Conservation (phyloP, 2,329 filamentous ascomycete species). For the Aspergillus uvarum region DNA sequence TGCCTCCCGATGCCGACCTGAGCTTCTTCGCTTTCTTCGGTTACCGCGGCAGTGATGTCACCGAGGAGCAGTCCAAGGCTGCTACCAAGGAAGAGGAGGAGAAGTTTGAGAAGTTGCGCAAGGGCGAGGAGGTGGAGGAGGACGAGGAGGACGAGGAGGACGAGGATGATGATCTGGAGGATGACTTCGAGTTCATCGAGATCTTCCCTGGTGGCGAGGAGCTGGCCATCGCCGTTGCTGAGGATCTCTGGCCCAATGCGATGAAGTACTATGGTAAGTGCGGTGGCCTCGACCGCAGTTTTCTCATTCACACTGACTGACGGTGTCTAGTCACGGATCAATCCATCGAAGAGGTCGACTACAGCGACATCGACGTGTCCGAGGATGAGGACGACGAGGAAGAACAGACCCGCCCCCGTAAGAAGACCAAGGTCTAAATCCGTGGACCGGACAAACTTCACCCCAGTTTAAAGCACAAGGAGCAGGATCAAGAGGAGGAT, state of each 20-base stretch:
- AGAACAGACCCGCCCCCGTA: constrained; percentile 45
- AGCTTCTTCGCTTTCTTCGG: constrained; percentile 93
- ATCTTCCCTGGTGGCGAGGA: constrained; percentile 87
- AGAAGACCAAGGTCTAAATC: constrained; percentile 40
- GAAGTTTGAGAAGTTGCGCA: constrained; percentile 51
- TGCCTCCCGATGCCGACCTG: constrained; percentile 56
- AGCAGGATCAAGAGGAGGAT: constrained; percentile 83
- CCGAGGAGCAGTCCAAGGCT: constrained; percentile 67
- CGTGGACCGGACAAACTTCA: constrained; percentile 14
- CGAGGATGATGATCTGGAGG: constrained; percentile 59
- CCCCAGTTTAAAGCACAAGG: constrained; percentile 47
- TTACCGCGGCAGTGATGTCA: constrained; percentile 69
- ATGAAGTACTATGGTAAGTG: constrained; percentile 87
- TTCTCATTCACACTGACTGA: constrained; percentile 36
- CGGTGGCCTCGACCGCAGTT: neutral
- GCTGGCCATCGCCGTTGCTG: constrained; percentile 73
- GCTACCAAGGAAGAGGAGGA: constrained; percentile 62
- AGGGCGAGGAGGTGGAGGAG: constrained; percentile 53
- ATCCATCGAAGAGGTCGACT: constrained; percentile 70
- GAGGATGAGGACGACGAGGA: constrained; percentile 55
- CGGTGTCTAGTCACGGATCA: constrained; percentile 53
- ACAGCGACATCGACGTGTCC: constrained; percentile 57
- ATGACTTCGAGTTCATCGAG: constrained; percentile 69
- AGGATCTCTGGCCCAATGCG: constrained; percentile 85
- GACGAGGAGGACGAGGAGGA: constrained; percentile 45